These are phyloP conservation scores for Aspergillus cavernicola DNA, from an alignment of 495 filamentous ascomycete genomes.

Conservation along the genomic window DNA sequence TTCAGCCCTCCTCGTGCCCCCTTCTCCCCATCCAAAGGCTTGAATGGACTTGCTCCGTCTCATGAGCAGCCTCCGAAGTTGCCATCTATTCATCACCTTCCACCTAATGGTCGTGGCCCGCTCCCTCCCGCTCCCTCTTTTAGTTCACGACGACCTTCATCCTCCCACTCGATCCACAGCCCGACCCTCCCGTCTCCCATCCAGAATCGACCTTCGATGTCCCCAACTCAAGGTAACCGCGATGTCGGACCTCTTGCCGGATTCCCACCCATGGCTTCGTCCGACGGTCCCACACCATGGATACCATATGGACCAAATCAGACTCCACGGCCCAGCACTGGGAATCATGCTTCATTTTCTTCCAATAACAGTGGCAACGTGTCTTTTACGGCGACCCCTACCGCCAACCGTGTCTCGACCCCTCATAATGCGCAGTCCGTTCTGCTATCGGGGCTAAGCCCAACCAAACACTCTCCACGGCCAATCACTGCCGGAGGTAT, in stretches of 20 bases:
- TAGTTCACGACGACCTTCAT: conserved; percentile 38
- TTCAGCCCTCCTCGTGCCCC: conserved; percentile 35
- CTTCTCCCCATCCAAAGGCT: conserved; percentile 37
- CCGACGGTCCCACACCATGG: conserved; percentile 31
- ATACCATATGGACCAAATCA: conserved; percentile 37
- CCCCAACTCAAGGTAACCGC: conserved; percentile 46
- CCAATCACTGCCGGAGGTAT: conserved; percentile 45
- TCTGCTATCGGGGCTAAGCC: conserved; percentile 63
- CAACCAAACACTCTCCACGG: conserved; percentile 65
- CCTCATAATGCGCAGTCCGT: conserved; percentile 53
- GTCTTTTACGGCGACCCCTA: conserved; percentile 28
- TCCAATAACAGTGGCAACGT: conserved; percentile 24
- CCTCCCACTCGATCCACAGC: conserved; percentile 42
- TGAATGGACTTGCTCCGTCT: conserved; percentile 25
- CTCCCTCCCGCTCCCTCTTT: conserved; percentile 31
- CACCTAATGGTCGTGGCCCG: conserved; percentile 23
- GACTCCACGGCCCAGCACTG: conserved; percentile 28
- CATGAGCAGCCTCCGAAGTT: conserved; percentile 28
- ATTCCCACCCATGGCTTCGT: conserved; percentile 30
- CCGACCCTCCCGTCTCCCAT: conserved; percentile 37
- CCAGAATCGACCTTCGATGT: conserved; percentile 47
- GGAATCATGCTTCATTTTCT: conserved; percentile 31
- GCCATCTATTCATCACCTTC: conserved; percentile 33
- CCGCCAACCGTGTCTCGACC: conserved; percentile 39
- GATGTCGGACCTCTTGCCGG: conserved; percentile 47